Base-by-base conservation (phyloP, 352 stramenopile species). In the Pythium aquatile region DNA sequence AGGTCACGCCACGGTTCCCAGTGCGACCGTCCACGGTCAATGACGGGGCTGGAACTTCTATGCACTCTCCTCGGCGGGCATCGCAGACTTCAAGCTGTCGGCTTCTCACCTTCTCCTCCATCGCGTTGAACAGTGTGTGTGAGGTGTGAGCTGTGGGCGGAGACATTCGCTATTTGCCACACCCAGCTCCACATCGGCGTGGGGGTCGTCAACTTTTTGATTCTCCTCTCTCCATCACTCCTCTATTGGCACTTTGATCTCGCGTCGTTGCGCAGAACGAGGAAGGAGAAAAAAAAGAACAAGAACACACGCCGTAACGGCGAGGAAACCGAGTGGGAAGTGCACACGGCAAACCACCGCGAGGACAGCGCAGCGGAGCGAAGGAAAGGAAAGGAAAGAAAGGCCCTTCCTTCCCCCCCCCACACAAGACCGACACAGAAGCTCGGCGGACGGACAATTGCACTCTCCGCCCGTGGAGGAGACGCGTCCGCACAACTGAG, bases 271-370 rank as follows among this genome's bases (percentile, higher is more conserved):
- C 20, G 20, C 20, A 42, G 35, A 30, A 29, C 17, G 44, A 30
- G 44, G 44, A 51, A 49, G 44, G 44, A 51, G 44, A n/a, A 51
- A 81, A 46, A 83, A 87, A 61, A 69, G 66, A 70, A 16, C 74
- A 85, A 62, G 68, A 81, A 55, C 75, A 85, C 17, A 17, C 44
- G n/a, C 6, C 44, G 44, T 51, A 51, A 51, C 44, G 44, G 44
- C 44, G 17, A 29, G 44, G n/a, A 51, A 29, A 51, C 44, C 44
- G 44, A 51, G 44, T 51, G 44, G 44, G 44, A 51, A 51, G 44
- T 24, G 20, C 20, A 24, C 20, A 24, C 20, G 20, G 20, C 20
- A 24, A 24, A 24, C 20, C 20, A 24, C 20, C 20, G 20, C 20
- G 20, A 24, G 20, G 20, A n/a, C 5, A n/a, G 44, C 29, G 44